Percentiles rank a stretch among this genome's conserved stretches.
phyloP scores from a whole-genome alignment of 371 early-diverging fungal genomes.

The Apophysomyces ossiformis region DNA sequence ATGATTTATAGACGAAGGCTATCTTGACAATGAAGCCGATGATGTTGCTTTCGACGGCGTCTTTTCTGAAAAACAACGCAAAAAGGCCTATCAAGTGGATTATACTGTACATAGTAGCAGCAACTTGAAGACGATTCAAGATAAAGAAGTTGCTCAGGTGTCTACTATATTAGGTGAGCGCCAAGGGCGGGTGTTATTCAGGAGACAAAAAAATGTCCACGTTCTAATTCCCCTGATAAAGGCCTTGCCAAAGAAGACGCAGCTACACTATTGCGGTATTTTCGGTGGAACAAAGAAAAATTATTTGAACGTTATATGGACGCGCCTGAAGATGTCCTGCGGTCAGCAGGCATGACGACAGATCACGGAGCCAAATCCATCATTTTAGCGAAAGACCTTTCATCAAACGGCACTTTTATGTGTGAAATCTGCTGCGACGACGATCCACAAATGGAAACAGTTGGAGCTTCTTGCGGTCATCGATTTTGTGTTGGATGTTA shows the following conservation, averaged over 20 bases:
- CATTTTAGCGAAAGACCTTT: constrained; percentile 8
- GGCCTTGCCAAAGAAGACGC: constrained; percentile 64
- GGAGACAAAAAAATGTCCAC: not conserved
- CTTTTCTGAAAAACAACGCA: constrained; percentile 16
- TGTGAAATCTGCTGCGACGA: constrained; percentile 87
- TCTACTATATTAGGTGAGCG: constrained; percentile 26
- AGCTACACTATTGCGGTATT: constrained; percentile 70
- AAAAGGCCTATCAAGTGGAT: constrained; percentile 28
- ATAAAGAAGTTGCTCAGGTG: constrained; percentile 25
- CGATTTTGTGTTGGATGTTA: constrained; percentile 85
- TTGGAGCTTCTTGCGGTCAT: constrained; percentile 79
- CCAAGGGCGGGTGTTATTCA: not conserved
- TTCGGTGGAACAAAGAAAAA: constrained; percentile 88
- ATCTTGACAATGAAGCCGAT: constrained; percentile 19
- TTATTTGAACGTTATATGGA: constrained; percentile 86
- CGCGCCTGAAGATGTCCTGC: constrained; percentile 62
- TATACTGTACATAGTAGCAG: constrained; percentile 19
- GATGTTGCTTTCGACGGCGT: constrained; percentile 23
- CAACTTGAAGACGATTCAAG: constrained; percentile 21
- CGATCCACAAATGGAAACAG: constrained; percentile 51
- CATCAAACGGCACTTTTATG: constrained; percentile 51
- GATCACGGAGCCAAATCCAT: constrained; percentile 28
- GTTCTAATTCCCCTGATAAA: constrained; percentile 19
- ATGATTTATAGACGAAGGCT: constrained; percentile 7
- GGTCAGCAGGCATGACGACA: constrained; percentile 70